A percentile compares a stretch with the other conserved stretches of the same genome.
Evolutionary conservation across 148 eudicot species (phyloP).

Genomic region (Rhododendron molle): DNA sequence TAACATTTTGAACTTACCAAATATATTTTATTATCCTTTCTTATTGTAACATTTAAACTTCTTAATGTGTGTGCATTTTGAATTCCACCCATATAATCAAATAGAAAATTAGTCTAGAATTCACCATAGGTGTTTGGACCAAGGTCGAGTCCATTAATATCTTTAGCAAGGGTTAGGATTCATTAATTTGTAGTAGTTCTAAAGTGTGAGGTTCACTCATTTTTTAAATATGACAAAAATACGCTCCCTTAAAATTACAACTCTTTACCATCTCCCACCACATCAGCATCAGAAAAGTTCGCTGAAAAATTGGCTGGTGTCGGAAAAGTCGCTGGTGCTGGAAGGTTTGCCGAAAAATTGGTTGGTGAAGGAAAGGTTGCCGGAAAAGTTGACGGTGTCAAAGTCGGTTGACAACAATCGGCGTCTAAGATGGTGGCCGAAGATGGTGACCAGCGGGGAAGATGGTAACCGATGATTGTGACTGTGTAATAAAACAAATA

Average conservation of each 20-base stretch:
- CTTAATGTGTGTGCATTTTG: background rate
- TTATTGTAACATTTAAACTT: background rate
- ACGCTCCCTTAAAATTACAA: too few relatives aligned
- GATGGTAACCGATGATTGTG: background rate
- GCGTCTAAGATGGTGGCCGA: background rate
- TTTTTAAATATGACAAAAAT: too few relatives aligned
- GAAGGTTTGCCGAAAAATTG: too few relatives aligned
- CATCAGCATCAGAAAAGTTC: background rate
- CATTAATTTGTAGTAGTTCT: too few relatives aligned
- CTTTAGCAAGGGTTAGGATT: too few relatives aligned
- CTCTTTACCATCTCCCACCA: background rate
- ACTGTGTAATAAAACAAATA: background rate
- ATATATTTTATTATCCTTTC: too few relatives aligned
- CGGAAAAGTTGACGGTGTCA: background rate
- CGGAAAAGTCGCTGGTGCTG: background rate
- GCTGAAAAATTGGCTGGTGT: background rate
- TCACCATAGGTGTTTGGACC: background rate
- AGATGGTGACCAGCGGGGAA: background rate
- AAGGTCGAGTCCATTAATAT: background rate
- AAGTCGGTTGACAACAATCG: too few relatives aligned
- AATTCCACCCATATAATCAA: too few relatives aligned
- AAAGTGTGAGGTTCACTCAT: too few relatives aligned
- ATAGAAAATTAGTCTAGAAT: too few relatives aligned
- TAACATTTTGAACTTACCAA: background rate
- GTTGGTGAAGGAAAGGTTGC: background rate